These are phyloP conservation scores for Apiotrichum brassicae DNA, from an alignment of 1,284 basidiomycete genomes.

Conservation along the genomic window DNA sequence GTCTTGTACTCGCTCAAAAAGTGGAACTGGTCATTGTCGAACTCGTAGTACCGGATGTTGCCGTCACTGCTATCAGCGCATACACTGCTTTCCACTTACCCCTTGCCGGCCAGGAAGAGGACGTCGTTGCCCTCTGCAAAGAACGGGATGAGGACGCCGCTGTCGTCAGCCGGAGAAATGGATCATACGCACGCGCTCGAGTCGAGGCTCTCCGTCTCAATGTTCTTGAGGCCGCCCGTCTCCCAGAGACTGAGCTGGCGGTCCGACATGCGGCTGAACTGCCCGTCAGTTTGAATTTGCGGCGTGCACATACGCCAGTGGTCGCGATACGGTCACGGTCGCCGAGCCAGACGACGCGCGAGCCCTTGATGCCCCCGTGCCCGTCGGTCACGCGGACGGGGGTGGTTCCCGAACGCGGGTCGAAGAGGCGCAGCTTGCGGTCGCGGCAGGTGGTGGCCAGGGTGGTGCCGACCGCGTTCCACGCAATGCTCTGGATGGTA, in stretches of 20 bases:
- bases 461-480: constrained; percentile 73
- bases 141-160: constrained; percentile 95
- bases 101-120: constrained; percentile 73
- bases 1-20: constrained; percentile 83
- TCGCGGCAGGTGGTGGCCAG: constrained; percentile 75
- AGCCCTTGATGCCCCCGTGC: constrained; percentile 89
- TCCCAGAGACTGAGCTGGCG: constrained; percentile 87
- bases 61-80: constrained; percentile 60
- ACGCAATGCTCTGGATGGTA: constrained; percentile 78
- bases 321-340: constrained; percentile 80
- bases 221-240: constrained; percentile 59
- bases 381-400: constrained; percentile 77
- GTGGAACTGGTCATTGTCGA: constrained; percentile 76
- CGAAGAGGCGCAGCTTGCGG: constrained; percentile 85
- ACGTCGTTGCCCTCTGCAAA: constrained; percentile 88
- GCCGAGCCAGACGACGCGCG: constrained; percentile 86
- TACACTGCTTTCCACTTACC: constrained; percentile 26
- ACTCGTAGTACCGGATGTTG: constrained; percentile 93
- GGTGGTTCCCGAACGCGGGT: constrained; percentile 71
- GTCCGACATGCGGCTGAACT: constrained; percentile 88
- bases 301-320: constrained; percentile 55
- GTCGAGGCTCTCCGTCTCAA: constrained; percentile 74
- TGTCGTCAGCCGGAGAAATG: too few species aligned
- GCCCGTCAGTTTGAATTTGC: background rate
- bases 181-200: constrained; percentile 57